Percentiles rank a stretch among this genome's conserved stretches.
These are phyloP conservation scores for Phytophthora niederhauseri DNA, from an alignment of 352 stramenopile genomes.

Conservation along the genomic window DNA sequence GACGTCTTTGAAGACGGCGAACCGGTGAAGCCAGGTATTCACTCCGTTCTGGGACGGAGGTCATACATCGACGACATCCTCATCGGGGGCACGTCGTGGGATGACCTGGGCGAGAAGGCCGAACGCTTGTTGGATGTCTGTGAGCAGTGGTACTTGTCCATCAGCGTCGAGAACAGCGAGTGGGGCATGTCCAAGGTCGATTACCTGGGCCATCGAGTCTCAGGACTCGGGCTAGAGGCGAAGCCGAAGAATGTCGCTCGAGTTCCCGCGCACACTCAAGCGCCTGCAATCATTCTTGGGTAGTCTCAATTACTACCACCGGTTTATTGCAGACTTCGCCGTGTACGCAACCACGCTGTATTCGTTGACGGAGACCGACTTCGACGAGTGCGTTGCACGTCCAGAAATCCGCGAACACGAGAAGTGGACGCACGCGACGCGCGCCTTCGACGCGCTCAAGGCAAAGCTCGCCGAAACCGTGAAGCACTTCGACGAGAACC, in stretches of 20 bases:
- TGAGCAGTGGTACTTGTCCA: slow-evolving; percentile 22
- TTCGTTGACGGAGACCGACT: neutral
- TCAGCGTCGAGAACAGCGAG: slow-evolving; percentile 28
- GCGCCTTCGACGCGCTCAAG: too few relatives aligned
- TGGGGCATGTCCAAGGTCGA: slow-evolving; percentile 22
- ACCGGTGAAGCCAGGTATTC: too few relatives aligned
- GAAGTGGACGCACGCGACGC: too few relatives aligned
- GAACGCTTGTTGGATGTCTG: slow-evolving; percentile 14
- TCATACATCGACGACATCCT: too few relatives aligned
- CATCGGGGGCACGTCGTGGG: too few relatives aligned
- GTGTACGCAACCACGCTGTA: neutral
- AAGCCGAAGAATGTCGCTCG: too few relatives aligned
- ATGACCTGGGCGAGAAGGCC: neutral
- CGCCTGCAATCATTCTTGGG: neutral
- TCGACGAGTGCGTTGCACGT: neutral
- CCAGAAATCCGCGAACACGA: neutral
- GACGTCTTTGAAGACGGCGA: neutral
- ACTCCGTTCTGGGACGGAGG: too few relatives aligned
- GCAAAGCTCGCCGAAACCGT: too few relatives aligned
- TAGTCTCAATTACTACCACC: neutral
- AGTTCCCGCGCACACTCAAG: neutral
- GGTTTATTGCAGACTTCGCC: neutral
- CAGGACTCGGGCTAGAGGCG: neutral
- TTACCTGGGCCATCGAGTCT: slow-evolving; percentile 22
- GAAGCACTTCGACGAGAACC: slow-evolving; percentile 17